Base-by-base conservation (phyloP, 108 stramenopile genomes). In the Epipyxis sp. region DNA sequence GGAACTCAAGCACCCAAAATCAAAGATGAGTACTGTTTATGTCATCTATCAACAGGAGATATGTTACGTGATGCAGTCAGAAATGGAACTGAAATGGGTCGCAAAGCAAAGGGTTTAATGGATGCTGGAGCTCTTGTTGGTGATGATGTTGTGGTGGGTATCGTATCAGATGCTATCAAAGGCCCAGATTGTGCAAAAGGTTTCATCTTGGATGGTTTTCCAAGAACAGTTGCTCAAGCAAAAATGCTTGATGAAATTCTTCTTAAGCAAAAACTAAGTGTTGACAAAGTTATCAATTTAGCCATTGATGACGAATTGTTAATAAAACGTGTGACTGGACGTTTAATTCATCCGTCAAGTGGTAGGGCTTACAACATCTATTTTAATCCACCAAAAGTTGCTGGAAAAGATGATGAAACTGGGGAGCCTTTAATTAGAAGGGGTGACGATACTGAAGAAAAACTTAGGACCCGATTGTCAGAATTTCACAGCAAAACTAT, bases 281-380 rank as follows among this genome's bases (percentile, higher is more conserved):
- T 97, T 54, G 91, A 92, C 83, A 91, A 91, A 80, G 94, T 97
- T n/a, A 81, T 99, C 40, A 94, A 97, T 77, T 84, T 99, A 82
- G 79, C 91, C 74, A 93, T 99, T 16, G 93, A 94, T 30, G 98
- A 99, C 81, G 90, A 90, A 69, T 86, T 97, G 27, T 86, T 99
- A 77, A 93, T 95, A 82, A 95, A 95, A 80, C 91, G 98, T 59
- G 95, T 99, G 80, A 92, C 93, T 42, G 98, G 98, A 79, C 90
- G 98, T 69, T 25, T 79, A 77, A 57, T 81, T 76, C 84, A 83
- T 77, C 79, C 83, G 1, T 82, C 59, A 0, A 87, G 88, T 3
- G 98, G 98, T 81, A 92, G 96, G 54, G 88, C 88, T 74, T 99
- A 97, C 88, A 97, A 99, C 82, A 92, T 94, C 76, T 95, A 94